Percentiles rank a stretch among this genome's conserved stretches.
phyloP scores from a whole-genome alignment of 2,329 filamentous ascomycete species.

The Colletotrichum sp. region DNA sequence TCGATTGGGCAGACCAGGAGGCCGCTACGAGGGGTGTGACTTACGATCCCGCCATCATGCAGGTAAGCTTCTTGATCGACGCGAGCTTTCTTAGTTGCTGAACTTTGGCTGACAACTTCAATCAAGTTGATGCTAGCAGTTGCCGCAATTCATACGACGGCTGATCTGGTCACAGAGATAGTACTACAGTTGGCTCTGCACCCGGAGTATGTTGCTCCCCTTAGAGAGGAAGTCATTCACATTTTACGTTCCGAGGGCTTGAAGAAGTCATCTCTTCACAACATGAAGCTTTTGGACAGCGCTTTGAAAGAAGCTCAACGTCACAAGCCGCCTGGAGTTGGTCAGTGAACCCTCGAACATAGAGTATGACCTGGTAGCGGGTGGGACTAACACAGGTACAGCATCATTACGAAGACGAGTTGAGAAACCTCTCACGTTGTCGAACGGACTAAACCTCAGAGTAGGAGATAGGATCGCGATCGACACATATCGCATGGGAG shows the following conservation, averaged over 20 bases:
- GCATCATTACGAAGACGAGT: background rate
- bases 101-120: background rate
- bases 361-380: background rate
- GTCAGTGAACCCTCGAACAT: background rate
- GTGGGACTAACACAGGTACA: background rate
- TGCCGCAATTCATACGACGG: background rate
- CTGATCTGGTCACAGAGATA: background rate
- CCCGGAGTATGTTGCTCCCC: background rate
- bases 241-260: background rate
- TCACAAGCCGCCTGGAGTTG: background rate
- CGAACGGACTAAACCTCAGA: background rate
- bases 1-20: background rate
- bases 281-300: background rate
- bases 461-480: background rate
- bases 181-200: background rate
- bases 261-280: background rate
- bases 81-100: background rate
- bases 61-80: background rate
- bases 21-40: background rate
- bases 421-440: background rate
- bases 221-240: background rate
- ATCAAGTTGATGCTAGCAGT: background rate
- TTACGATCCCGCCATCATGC: background rate
- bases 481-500: background rate
- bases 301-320: background rate